Evolutionary conservation across 441 rosid genomes (phyloP).

Genomic region (Gossypium lobatum): DNA sequence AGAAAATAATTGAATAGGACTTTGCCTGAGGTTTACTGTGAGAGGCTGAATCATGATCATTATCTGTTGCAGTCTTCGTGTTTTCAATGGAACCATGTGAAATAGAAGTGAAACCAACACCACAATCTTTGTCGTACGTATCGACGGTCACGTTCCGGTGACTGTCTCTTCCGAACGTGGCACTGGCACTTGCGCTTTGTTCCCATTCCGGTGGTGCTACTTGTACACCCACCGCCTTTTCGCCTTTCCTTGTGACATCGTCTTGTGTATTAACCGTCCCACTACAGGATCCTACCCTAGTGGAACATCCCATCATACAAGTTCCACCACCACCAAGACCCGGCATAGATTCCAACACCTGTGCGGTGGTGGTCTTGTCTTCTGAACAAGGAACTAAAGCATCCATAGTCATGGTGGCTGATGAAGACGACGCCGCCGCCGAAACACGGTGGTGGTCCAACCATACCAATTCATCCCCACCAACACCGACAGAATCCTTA

Average conservation of each 20-base stretch:
- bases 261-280: slow-evolving; percentile 29
- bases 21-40: slow-evolving; percentile 55
- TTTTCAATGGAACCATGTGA: slow-evolving; percentile 51
- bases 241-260: slow-evolving; percentile 26
- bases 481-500: slow-evolving; percentile 16
- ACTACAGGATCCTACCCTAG: slow-evolving; percentile 58
- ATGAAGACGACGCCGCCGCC: slow-evolving; percentile 3
- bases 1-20: neutral
- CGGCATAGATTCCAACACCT: slow-evolving; percentile 17
- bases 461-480: slow-evolving; percentile 42
- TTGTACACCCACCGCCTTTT: slow-evolving; percentile 36
- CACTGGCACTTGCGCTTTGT: slow-evolving; percentile 53
- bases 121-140: slow-evolving; percentile 38
- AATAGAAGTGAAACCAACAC: slow-evolving; percentile 51
- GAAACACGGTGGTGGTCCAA: slow-evolving; percentile 33
- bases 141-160: slow-evolving; percentile 38
- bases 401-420: slow-evolving; percentile 43
- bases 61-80: slow-evolving; percentile 32
- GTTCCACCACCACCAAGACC: slow-evolving; percentile 18
- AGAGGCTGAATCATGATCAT: slow-evolving; percentile 71
- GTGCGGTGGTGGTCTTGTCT: slow-evolving; percentile 7
- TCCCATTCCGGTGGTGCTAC: slow-evolving; percentile 42
- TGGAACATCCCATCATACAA: slow-evolving; percentile 40
- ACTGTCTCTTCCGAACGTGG: slow-evolving; percentile 38
- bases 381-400: slow-evolving; percentile 53